phyloP scores from a whole-genome alignment of 768 basidiomycete genomes.

The Strobilomyces confusus region DNA sequence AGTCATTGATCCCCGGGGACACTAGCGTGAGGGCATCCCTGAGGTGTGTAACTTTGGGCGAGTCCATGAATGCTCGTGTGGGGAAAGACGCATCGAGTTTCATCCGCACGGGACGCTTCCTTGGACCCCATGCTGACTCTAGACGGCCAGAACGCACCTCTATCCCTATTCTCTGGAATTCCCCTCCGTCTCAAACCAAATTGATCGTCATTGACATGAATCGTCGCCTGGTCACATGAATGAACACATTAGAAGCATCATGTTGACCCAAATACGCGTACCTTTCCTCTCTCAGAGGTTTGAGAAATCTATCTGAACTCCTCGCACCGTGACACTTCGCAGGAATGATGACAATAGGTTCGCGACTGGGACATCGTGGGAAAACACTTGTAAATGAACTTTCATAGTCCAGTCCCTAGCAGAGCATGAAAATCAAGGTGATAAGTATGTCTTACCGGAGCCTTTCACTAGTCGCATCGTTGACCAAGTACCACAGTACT shows the following conservation, averaged over 20 bases:
- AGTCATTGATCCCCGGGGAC: no score
- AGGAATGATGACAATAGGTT: no score
- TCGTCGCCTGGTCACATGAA: conserved; percentile 48
- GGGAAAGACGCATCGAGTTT: conserved; percentile 11
- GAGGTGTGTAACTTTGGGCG: neutral
- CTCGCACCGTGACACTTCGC: conserved; percentile 61
- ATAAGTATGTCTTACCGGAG: no score
- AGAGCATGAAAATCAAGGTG: no score
- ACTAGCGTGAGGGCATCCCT: no score
- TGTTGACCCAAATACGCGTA: neutral
- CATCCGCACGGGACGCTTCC: conserved; percentile 11
- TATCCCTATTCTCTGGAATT: conserved; percentile 67
- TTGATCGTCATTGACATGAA: conserved; percentile 22
- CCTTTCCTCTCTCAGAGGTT: conserved; percentile 71
- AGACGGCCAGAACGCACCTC: conserved; percentile 62
- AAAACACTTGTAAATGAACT: no score
- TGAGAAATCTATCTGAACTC: conserved; percentile 55
- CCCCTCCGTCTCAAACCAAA: conserved; percentile 25
- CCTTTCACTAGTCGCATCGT: no score
- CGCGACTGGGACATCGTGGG: no score
- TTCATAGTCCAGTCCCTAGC: no score
- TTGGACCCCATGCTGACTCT: conserved; percentile 60
- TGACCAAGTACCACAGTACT: no score
- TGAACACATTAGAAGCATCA: neutral
- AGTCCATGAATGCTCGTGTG: conserved; percentile 40